These are phyloP conservation scores for Pulveroboletus sp. DNA, from an alignment of 768 basidiomycete genomes.

Conservation along the genomic window DNA sequence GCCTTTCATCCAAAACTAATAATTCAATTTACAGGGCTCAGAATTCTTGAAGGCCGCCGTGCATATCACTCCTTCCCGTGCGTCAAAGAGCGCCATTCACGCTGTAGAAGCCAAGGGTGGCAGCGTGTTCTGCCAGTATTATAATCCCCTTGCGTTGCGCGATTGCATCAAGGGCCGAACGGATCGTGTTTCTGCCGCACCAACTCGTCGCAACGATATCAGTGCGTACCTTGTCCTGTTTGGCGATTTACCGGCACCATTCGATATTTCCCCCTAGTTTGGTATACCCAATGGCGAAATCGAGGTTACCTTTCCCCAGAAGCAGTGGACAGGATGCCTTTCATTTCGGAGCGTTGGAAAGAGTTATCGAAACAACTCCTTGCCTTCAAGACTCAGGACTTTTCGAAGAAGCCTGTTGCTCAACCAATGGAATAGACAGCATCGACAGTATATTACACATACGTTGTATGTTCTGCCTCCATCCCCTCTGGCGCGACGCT, in stretches of 20 bases:
- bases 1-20: constrained; percentile 1
- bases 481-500: constrained; percentile 61
- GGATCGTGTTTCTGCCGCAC: constrained; percentile 72
- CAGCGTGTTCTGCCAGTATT: constrained; percentile 84
- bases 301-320: constrained; percentile 70
- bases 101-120: constrained; percentile 85
- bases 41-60: constrained; percentile 67
- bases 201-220: constrained; percentile 84
- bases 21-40: constrained; percentile 47
- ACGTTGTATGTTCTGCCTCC: constrained; percentile 33
- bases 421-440: constrained; percentile 20
- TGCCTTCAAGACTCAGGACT: constrained; percentile 41
- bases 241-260: constrained; percentile 2
- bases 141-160: constrained; percentile 81
- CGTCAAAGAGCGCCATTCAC: constrained; percentile 80
- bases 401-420: constrained; percentile 24
- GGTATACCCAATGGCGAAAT: constrained; percentile 74
- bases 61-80: constrained; percentile 79
- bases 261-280: constrained; percentile 45
- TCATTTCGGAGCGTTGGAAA: constrained; percentile 71
- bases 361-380: constrained; percentile 60
- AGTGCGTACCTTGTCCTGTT: constrained; percentile 43
- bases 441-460: constrained; percentile 13
- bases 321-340: constrained; percentile 57
- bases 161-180: constrained; percentile 72